Evolutionary conservation across 2,329 filamentous ascomycete genomes (phyloP).

Genomic region (Fusarium sp.): DNA sequence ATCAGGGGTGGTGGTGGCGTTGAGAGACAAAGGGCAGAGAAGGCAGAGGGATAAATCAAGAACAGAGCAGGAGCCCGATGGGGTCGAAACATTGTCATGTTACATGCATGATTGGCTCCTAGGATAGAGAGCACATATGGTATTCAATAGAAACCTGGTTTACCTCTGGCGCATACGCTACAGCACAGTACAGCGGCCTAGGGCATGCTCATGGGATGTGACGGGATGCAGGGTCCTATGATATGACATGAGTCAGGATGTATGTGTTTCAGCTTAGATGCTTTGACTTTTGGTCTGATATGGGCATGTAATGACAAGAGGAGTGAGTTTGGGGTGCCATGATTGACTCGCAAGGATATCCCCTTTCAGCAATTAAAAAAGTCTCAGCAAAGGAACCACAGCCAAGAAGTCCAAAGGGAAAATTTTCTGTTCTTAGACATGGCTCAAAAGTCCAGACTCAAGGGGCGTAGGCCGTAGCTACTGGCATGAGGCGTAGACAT

Average conservation of each 20-base stretch:
- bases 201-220: neutral
- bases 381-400: neutral
- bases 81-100: conserved; percentile 1
- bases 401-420: neutral
- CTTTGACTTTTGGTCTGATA: neutral
- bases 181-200: neutral
- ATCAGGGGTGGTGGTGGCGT: conserved; percentile 29
- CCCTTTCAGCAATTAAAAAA: conserved; percentile 14
- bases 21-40: conserved; percentile 1
- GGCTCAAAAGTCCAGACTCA: neutral
- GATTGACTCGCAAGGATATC: conserved; percentile 27
- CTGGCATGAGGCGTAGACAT: neutral
- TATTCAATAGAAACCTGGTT: conserved; percentile 7
- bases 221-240: conserved; percentile 11
- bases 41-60: conserved; percentile 12
- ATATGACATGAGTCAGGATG: neutral
- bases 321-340: conserved; percentile 2
- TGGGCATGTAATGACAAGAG: conserved; percentile 1
- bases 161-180: neutral
- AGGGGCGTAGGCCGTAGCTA: conserved; percentile 3
- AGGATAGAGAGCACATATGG: neutral
- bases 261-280: neutral
- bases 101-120: conserved; percentile 8
- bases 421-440: neutral
- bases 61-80: conserved; percentile 9